Evolutionary conservation across 208 protist species (phyloP).

Genomic region (Wallacemonas sp.): DNA sequence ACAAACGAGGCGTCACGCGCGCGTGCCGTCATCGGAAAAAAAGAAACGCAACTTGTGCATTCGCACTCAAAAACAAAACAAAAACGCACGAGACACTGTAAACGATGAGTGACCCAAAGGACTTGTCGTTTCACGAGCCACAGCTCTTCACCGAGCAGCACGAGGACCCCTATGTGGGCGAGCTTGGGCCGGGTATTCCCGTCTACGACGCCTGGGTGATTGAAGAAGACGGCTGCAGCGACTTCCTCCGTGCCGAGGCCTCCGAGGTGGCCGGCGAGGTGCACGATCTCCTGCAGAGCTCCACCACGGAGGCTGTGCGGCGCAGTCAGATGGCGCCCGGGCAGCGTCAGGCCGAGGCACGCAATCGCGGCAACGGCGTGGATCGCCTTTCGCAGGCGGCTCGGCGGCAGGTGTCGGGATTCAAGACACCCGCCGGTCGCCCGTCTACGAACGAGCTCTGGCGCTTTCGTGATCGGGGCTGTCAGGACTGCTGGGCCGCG

Average conservation of each 20-base stretch:
- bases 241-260: conserved; percentile 7
- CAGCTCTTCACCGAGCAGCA: conserved; percentile 26
- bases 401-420: background rate
- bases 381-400: conserved; percentile 1
- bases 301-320: background rate
- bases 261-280: conserved; percentile 1
- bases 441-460: conserved; percentile 60
- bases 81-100: background rate
- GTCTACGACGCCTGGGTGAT: conserved; percentile 45
- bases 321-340: background rate
- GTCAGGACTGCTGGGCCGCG: conserved; percentile 62
- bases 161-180: conserved; percentile 40
- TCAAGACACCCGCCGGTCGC: conserved; percentile 3
- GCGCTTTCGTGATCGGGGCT: conserved; percentile 57
- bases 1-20: background rate
- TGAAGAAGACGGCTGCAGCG: conserved; percentile 33
- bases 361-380: background rate
- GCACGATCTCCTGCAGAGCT: conserved; percentile 7
- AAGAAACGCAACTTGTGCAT: background rate
- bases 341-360: background rate
- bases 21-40: background rate
- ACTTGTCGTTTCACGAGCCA: background rate
- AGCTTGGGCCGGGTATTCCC: conserved; percentile 39
- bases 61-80: background rate
- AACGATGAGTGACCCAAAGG: conserved; percentile 5